These are phyloP conservation scores for Aspergillus cavernicola DNA, from an alignment of 495 filamentous ascomycete species.

Conservation along the genomic window DNA sequence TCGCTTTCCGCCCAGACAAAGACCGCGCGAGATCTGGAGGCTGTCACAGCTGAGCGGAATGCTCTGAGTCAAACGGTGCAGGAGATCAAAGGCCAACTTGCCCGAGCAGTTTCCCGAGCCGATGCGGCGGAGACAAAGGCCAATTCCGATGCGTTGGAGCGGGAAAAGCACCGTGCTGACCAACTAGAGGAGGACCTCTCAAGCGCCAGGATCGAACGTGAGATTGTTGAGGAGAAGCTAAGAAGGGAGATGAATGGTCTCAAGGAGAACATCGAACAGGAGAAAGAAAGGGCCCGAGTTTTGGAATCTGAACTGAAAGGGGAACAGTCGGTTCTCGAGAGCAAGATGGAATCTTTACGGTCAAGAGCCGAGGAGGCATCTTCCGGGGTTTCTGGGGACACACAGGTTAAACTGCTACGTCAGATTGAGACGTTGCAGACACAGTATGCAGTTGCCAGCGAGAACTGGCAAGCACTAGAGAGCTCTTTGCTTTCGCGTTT, in stretches of 20 bases:
- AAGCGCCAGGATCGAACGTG: conserved; percentile 71
- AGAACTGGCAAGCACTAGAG: conserved; percentile 97
- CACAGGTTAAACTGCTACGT: conserved; percentile 83
- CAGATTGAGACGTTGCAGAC: conserved; percentile 95
- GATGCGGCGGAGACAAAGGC: conserved; percentile 64
- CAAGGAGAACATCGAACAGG: conserved; percentile 67
- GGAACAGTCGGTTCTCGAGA: conserved; percentile 79
- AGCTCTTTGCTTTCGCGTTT: conserved; percentile 72
- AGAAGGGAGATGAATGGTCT: conserved; percentile 66
- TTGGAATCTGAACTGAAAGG: conserved; percentile 76
- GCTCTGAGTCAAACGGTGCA: conserved; percentile 61
- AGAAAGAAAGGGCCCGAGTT: conserved; percentile 65
- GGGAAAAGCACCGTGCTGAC: conserved; percentile 59
- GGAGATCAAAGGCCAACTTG: conserved; percentile 67
- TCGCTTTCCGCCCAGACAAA: conserved; percentile 61
- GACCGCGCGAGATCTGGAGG: conserved; percentile 67
- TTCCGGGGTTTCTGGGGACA: conserved; percentile 73
- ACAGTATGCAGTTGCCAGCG: conserved; percentile 89
- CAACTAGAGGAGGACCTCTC: conserved; percentile 74
- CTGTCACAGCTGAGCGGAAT: conserved; percentile 60
- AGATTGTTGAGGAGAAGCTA: conserved; percentile 63
- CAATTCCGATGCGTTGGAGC: conserved; percentile 64
- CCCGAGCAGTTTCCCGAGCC: conserved; percentile 62
- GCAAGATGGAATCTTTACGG: conserved; percentile 84
- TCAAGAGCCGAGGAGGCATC: conserved; percentile 86